phyloP scores from a whole-genome alignment of 2,329 filamentous ascomycete genomes.

The Rhytidhysteron rufulum region DNA sequence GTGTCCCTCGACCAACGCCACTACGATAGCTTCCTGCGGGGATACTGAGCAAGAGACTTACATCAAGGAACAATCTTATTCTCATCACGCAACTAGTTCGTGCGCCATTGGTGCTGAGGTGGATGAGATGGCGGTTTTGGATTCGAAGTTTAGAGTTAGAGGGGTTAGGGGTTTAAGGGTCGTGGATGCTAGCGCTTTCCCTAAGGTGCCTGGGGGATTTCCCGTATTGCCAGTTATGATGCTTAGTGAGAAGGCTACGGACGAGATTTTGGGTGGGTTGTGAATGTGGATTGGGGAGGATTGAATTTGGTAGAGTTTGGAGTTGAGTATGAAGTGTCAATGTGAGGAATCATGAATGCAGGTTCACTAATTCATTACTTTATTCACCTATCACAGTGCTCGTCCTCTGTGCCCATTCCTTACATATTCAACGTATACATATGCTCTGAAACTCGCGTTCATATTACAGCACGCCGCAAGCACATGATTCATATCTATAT shows the following conservation, averaged over 20 bases:
- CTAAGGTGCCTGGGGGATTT: slow-evolving; percentile 49
- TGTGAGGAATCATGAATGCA: too few relatives aligned
- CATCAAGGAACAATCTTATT: slow-evolving; percentile 30
- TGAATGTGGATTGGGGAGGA: too few relatives aligned
- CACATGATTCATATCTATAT: too few relatives aligned
- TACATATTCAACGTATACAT: too few relatives aligned
- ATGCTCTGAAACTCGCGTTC: too few relatives aligned
- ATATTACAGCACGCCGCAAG: too few relatives aligned
- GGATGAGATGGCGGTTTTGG: slow-evolving; percentile 54
- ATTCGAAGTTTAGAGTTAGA: slow-evolving; percentile 55
- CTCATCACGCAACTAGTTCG: slow-evolving; percentile 57
- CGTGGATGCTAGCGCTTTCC: slow-evolving; percentile 59
- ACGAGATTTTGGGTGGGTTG: slow-evolving; percentile 49
- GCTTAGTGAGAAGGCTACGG: slow-evolving; percentile 56
- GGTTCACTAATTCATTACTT: too few relatives aligned
- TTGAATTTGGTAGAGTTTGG: too few relatives aligned
- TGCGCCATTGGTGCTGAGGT: slow-evolving; percentile 53
- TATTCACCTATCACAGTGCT: too few relatives aligned
- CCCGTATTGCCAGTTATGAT: slow-evolving; percentile 51
- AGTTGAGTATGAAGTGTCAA: too few relatives aligned
- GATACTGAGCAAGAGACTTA: slow-evolving; percentile 14
- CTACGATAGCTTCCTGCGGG: too few relatives aligned
- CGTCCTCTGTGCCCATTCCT: too few relatives aligned
- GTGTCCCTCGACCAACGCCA: slow-evolving; percentile 34
- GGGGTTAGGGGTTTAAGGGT: slow-evolving; percentile 55